Conservation (phyloP, 768 basidiomycete genomes). For the Naganishia kalamii region DNA sequence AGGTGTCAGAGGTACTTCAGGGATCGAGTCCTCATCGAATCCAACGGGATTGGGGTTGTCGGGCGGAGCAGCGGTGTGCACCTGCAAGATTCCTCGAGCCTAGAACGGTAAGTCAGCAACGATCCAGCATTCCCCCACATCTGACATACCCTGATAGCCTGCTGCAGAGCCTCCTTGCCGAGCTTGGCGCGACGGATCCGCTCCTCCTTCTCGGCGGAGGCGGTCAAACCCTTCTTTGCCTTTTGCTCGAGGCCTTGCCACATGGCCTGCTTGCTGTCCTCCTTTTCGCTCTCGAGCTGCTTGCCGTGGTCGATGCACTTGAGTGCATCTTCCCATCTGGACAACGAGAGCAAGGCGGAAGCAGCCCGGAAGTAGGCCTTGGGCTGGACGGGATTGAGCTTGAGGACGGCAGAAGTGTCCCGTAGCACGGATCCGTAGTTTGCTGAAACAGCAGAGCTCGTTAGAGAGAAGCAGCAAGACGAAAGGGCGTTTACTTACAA, state of each 20-base stretch:
- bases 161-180: conserved; percentile 54
- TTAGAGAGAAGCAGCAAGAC: not conserved
- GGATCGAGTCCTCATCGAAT: conserved; percentile 36
- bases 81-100: conserved; percentile 58
- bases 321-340: conserved; percentile 68
- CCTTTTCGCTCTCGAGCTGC: conserved; percentile 47
- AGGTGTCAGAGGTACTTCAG: conserved; percentile 25
- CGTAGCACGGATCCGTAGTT: conserved; percentile 80
- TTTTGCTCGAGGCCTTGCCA: conserved; percentile 51
- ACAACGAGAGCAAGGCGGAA: conserved; percentile 66
- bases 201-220: conserved; percentile 49
- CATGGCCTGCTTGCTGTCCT: conserved; percentile 54
- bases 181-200: conserved; percentile 45
- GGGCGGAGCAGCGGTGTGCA: conserved; percentile 40
- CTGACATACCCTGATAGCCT: conserved; percentile 60
- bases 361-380: conserved; percentile 87
- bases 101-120: conserved; percentile 41
- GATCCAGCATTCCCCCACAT: not conserved
- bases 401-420: conserved; percentile 72
- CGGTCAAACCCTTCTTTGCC: conserved; percentile 32
- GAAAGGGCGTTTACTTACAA: not conserved
- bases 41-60: conserved; percentile 45
- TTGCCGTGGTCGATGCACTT: conserved; percentile 74
- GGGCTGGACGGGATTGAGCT: conserved; percentile 58
- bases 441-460: conserved; percentile 50